These are phyloP conservation scores for Pneumocystis murina DNA, from an alignment of 1,139 yeast species.

Conservation along the genomic window DNA sequence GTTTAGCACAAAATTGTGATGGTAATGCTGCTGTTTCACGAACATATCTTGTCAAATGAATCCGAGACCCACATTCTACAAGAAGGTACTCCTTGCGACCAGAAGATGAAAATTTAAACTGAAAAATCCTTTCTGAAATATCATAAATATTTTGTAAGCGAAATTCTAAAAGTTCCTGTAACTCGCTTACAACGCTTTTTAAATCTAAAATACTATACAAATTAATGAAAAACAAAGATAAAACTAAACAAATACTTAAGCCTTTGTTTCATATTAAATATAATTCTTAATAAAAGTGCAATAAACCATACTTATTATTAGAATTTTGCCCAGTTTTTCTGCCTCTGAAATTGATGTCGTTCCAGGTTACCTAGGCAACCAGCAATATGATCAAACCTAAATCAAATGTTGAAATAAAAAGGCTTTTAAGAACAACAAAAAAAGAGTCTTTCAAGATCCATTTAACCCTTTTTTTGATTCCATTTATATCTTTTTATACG, in stretches of 20 bases:
- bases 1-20: constrained; percentile 66
- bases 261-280: not conserved
- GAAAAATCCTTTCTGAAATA: constrained; percentile 54
- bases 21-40: constrained; percentile 72
- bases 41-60: constrained; percentile 65
- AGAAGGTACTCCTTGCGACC: constrained; percentile 64
- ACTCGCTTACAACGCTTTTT: constrained; percentile 40
- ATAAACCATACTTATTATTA: not conserved
- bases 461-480: too few relatives aligned
- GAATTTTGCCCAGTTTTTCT: not conserved
- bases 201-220: not conserved
- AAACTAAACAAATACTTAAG: not conserved
- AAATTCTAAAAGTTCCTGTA: constrained; percentile 39
- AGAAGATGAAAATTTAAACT: constrained; percentile 69
- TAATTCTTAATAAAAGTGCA: not conserved
- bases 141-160: constrained; percentile 79
- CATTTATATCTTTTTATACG: too few relatives aligned
- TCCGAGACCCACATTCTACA: constrained; percentile 73
- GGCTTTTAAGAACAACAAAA: too few relatives aligned
- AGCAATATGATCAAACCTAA: too few relatives aligned
- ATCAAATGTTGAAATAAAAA: too few relatives aligned
- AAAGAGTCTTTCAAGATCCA: too few relatives aligned
- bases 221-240: not conserved
- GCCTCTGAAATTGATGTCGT: too few relatives aligned
- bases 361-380: too few relatives aligned